phyloP scores from a whole-genome alignment of 176 grass and related monocot genomes.

The Oryza glaberrima region DNA sequence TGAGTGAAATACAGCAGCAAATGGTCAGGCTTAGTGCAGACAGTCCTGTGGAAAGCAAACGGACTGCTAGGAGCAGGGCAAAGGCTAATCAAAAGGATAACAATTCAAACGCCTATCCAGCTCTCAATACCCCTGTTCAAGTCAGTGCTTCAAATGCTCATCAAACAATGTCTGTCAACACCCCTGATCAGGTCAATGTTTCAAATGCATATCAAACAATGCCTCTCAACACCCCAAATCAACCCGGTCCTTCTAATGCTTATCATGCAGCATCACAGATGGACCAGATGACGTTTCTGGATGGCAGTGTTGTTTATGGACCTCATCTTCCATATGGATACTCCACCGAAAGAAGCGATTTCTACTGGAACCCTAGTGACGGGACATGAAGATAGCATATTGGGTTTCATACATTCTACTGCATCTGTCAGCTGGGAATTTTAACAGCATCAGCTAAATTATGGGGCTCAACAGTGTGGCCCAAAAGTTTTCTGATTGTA shows the following conservation, averaged over 20 bases:
- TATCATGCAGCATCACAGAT: conserved; percentile 39
- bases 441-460: conserved; percentile 44
- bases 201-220: conserved; percentile 29
- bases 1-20: conserved; percentile 74
- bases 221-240: conserved; percentile 38
- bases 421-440: neutral
- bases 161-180: conserved; percentile 11
- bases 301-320: conserved; percentile 64
- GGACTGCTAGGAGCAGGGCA: conserved; percentile 56
- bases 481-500: conserved; percentile 40
- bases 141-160: conserved; percentile 36
- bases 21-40: conserved; percentile 68
- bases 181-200: conserved; percentile 43
- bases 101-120: conserved; percentile 40
- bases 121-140: conserved; percentile 44
- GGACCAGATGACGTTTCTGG: conserved; percentile 55
- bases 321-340: conserved; percentile 77
- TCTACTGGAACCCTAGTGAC: conserved; percentile 53
- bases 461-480: neutral
- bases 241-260: conserved; percentile 42
- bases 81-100: conserved; percentile 58
- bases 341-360: conserved; percentile 35
- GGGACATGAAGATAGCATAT: conserved; percentile 8
- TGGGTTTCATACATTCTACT: neutral
- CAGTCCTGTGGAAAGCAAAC: conserved; percentile 68